Evolutionary conservation across 140 eudicot genomes (phyloP).

Genomic region (Stevia rebaudiana): DNA sequence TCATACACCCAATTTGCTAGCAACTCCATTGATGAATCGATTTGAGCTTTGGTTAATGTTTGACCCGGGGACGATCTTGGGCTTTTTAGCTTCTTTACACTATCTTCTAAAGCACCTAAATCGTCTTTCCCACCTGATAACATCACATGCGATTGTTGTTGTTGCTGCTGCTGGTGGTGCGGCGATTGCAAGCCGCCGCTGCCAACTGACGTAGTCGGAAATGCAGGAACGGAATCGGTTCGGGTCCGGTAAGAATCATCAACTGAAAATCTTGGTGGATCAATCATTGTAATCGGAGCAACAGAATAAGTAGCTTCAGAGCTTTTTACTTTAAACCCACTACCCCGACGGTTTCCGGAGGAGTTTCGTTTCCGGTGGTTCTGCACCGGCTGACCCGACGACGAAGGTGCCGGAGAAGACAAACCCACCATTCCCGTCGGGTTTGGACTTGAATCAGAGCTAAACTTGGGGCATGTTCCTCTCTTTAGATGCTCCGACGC

Average conservation of each 20-base stretch:
- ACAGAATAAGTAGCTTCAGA: conserved; percentile 31
- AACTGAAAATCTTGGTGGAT: conserved; percentile 45
- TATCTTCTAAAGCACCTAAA: conserved; percentile 85
- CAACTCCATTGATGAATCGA: conserved; percentile 55
- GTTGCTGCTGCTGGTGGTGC: conserved; percentile 37
- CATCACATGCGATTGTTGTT: conserved; percentile 46
- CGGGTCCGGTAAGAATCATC: conserved; percentile 43
- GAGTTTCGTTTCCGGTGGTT: neutral
- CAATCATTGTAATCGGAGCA: conserved; percentile 57
- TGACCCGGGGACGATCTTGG: conserved; percentile 74
- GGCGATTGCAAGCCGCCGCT: conserved; percentile 16
- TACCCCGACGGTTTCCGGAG: neutral
- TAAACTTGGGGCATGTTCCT: conserved; percentile 84
- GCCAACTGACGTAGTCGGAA: conserved; percentile 8
- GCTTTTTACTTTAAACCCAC: conserved; percentile 19
- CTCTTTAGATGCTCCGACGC: conserved; percentile 93
- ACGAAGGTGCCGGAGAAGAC: neutral
- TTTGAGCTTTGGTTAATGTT: conserved; percentile 53
- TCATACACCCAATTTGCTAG: conserved; percentile 88
- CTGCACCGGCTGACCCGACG: neutral
- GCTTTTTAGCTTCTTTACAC: conserved; percentile 77
- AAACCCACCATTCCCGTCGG: conserved; percentile 25
- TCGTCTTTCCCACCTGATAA: conserved; percentile 88
- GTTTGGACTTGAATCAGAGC: conserved; percentile 33
- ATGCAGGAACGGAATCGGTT: conserved; percentile 19